Evolutionary conservation across 1,284 basidiomycete genomes (phyloP).

Genomic region (Microbotryum violaceum): DNA sequence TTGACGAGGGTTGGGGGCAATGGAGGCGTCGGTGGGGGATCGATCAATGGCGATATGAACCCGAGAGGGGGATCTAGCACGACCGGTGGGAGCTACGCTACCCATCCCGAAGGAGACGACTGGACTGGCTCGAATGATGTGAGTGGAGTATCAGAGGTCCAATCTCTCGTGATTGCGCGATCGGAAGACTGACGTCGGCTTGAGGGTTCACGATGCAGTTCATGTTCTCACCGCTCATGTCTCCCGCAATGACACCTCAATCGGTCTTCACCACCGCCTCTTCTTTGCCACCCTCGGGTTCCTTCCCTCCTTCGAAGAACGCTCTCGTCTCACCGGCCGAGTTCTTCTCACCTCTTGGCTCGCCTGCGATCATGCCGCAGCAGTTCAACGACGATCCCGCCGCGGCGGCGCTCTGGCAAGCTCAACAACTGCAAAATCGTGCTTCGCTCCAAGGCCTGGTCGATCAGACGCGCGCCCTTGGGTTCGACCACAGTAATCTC

Average conservation of each 20-base stretch:
- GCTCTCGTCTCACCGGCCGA: conserved; percentile 42
- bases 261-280: conserved; percentile 27
- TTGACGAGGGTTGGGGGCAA: not conserved
- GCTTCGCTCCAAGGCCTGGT: conserved; percentile 24
- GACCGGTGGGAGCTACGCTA: conserved; percentile 13
- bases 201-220: conserved; percentile 15
- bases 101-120: conserved; percentile 14
- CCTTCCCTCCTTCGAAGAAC: conserved; percentile 34
- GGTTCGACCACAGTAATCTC: conserved; percentile 17
- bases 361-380: conserved; percentile 50
- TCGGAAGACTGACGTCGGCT: not conserved
- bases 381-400: conserved; percentile 9
- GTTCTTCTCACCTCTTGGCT: conserved; percentile 53
- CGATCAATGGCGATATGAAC: conserved; percentile 3
- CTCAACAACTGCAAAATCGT: conserved; percentile 15
- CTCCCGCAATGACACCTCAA: conserved; percentile 38
- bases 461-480: conserved; percentile 19
- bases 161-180: not conserved
- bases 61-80: conserved; percentile 2
- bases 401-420: conserved; percentile 4
- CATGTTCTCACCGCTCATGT: conserved; percentile 36
- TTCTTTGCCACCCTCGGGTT: conserved; percentile 24
- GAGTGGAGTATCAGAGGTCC: not conserved
- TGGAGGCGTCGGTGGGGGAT: not conserved
- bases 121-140: conserved; percentile 25